Percentiles rank a stretch among this genome's conserved stretches.
Conservation (phyloP, 2,329 filamentous ascomycete genomes). For the Coniosporium tulheliwenetii region DNA sequence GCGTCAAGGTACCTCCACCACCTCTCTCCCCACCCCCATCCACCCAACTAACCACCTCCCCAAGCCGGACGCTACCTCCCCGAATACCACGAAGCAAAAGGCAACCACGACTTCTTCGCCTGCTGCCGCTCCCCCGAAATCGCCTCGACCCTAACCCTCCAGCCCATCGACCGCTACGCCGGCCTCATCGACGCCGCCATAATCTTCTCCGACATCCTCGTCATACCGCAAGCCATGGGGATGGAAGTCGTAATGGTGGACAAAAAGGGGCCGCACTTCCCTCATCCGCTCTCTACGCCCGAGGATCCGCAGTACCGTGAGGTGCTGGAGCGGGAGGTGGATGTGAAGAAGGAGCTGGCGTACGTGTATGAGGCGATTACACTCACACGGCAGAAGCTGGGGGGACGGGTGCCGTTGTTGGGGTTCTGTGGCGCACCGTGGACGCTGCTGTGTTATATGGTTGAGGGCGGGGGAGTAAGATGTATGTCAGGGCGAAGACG, state of each 20-base stretch:
- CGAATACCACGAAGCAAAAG: constrained; percentile 95
- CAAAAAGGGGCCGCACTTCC: constrained; percentile 92
- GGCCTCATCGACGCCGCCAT: constrained; percentile 92
- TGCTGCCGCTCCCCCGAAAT: constrained; percentile 91
- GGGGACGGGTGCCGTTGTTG: constrained; percentile 79
- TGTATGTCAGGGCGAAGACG: constrained; percentile 87
- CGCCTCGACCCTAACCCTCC: constrained; percentile 81
- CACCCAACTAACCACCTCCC: background rate
- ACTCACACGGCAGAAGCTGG: constrained; percentile 72
- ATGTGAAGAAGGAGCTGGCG: constrained; percentile 69
- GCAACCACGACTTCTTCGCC: constrained; percentile 83
- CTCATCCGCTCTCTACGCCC: constrained; percentile 63
- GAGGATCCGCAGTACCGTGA: constrained; percentile 69
- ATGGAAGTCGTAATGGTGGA: constrained; percentile 99
- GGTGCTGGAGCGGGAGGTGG: constrained; percentile 62
- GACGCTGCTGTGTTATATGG: constrained; percentile 98
- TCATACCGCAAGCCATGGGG: constrained; percentile 93
- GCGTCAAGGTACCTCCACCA: constrained; percentile 60
- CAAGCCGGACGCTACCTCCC: constrained; percentile 89
- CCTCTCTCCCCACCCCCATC: background rate
- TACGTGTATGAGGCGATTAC: constrained; percentile 97
- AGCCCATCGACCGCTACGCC: constrained; percentile 81
- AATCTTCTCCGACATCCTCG: constrained; percentile 97
- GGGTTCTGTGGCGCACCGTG: constrained; percentile 96
- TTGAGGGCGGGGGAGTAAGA: constrained; percentile 88